Evolutionary conservation across 257 asterid genomes (phyloP), one percentile per base, ranked within the genome.

Genomic region (Nicotiana knightiana): DNA sequence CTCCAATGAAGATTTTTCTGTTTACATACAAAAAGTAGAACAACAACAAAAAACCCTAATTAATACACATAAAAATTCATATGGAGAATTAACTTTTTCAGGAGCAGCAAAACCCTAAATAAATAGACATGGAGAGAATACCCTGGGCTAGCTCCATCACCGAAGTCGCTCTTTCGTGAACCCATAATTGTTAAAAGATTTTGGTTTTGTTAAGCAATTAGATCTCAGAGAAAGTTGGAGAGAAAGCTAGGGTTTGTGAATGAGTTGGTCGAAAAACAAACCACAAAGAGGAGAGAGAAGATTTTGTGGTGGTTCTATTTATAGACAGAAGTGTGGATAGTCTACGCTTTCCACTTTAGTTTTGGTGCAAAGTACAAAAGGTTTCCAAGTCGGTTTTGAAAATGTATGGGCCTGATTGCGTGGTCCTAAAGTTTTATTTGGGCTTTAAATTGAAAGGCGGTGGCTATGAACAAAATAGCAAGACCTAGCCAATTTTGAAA

Each of bases 111-210:
- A 68, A 43, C 6, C 32, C 55, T 68, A 37, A 43, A 43, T 12
- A 53, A 53, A 13, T 0, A 39, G 11, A 66, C 5, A 61, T 54
- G 65, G 62, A 68, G 10, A 77, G 9, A 57, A 88, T 66, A 95
- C 98, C 99, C 97, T 2, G 95, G 99, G 89, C 94, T 95, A 81
- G 98, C 97, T 79, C 97, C 96, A 80, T 95, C 95, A 12, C 98
- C 97, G 54, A 90, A 95, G 87, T 93, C 97, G 5, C 91, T 82
- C 81, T 89, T 91, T 90, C 80, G 87, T 81, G 98, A 90, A 82
- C 92, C 96, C 99, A 92, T 95, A 5, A 32, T 43, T 43, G 51
- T 9, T 43, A 83, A 43, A 65, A 82, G 82, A 46, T 81, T 68
- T 13, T 39, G 82, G 61, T 21, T 64, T 5, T 81, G 83, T 62